Base-by-base conservation (phyloP, 1,284 basidiomycete species). In the Fomitopsis palustris region DNA sequence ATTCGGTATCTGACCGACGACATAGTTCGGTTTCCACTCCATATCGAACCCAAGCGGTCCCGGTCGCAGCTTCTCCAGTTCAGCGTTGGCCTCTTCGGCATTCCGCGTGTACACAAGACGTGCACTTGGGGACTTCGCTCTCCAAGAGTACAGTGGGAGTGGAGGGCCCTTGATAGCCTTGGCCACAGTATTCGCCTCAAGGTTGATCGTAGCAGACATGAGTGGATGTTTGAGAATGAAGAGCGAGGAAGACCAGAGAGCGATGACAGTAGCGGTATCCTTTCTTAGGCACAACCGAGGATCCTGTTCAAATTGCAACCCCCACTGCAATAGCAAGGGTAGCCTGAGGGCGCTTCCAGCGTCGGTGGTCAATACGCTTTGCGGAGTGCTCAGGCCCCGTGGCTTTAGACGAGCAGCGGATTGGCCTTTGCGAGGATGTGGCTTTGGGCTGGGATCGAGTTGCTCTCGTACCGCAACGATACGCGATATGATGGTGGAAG, bases 11-110 rank as follows among this genome's bases (percentile, higher is more conserved):
- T 72, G 67, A 16, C 84, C 82, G 64, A 81, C 83, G 47, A 66
- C 60, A 64, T 74, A 84, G 23, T 66, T 81, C 0, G 89, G 89
- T 61, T 80, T 81, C 89, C 89, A 92, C 70, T 92, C 89, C 39
- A 89, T 75, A 67, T 92, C 89, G 61, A 92, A 85, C 38, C 88
- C 88, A 54, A 87, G 66, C 39, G 62, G 62, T 6, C 63, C 68
- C 14, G 65, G 55, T n/a, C 54, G 53, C 31, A 71, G 65, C 41
- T 60, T 53, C 0, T 66, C 47, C 14, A 74, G n/a, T 19, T 67
- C 70, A 12, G 54, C 33, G 21, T 74, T 63, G 2, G 71, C 69
- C 1, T 60, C 59, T 1, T 60, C 57, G 9, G 47, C 58, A 42
- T 69, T 64, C 29, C 65, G 63, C 4, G 70, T 65, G 61, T 75